These are phyloP conservation scores for Miscanthus lutarioriparius DNA, from an alignment of 176 grass and related monocot genomes.

Conservation along the genomic window DNA sequence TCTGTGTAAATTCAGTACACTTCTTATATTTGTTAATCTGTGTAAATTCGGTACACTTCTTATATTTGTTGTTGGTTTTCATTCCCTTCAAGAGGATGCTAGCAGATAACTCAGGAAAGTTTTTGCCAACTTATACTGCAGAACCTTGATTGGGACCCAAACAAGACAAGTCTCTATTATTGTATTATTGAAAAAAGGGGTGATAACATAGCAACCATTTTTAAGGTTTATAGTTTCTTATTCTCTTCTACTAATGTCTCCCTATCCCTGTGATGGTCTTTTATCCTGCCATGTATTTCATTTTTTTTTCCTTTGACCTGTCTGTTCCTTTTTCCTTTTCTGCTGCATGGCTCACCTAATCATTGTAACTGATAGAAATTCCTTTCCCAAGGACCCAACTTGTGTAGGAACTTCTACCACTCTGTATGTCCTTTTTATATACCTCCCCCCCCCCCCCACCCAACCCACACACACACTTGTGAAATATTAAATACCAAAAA, in stretches of 20 bases:
- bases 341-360: neutral
- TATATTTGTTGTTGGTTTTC: neutral
- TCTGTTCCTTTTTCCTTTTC: neutral
- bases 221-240: constrained; percentile 53
- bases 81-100: neutral
- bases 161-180: constrained; percentile 53
- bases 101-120: neutral
- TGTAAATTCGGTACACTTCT: no score
- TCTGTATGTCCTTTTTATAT: no score
- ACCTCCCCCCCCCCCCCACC: no score
- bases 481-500: neutral
- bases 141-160: constrained; percentile 59
- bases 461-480: neutral
- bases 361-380: neutral
- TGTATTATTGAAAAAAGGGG: constrained; percentile 60
- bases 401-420: neutral
- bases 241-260: neutral
- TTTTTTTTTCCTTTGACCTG: neutral
- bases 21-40: no score
- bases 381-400: neutral
- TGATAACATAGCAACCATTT: constrained; percentile 9
- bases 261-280: neutral
- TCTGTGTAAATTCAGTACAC: neutral
- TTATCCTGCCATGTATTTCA: neutral
- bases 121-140: constrained; percentile 37